Conservation (phyloP, 2,329 filamentous ascomycete genomes). For the Bipolaris gigantea region DNA sequence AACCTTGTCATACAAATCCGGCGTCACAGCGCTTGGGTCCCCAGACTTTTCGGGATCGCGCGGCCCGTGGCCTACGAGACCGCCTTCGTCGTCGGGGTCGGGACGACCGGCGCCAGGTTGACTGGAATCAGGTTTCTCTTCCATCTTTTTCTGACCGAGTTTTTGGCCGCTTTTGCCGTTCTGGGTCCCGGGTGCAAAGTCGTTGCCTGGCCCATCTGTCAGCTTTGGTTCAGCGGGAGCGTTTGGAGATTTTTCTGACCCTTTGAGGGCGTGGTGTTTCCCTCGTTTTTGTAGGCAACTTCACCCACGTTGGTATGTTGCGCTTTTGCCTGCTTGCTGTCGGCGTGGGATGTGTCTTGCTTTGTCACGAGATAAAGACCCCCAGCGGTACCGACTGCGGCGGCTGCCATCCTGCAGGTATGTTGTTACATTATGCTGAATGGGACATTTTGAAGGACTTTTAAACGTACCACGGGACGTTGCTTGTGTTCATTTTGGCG, state of each 20-base stretch:
- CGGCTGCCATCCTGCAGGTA: background rate
- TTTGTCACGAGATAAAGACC: slow-evolving; percentile 1
- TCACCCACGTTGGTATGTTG: background rate
- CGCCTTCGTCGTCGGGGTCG: background rate
- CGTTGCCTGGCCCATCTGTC: background rate
- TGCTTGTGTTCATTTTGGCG: slow-evolving; percentile 38
- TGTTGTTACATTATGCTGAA: background rate
- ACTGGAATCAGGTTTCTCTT: background rate
- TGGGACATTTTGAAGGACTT: background rate
- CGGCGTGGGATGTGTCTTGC: background rate
- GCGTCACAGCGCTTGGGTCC: slow-evolving; percentile 14
- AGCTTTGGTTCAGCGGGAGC: background rate
- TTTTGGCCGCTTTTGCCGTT: slow-evolving; percentile 2
- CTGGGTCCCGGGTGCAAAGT: background rate
- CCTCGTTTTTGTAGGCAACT: background rate
- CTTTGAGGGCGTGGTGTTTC: background rate
- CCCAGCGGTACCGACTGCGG: background rate
- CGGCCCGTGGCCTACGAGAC: background rate
- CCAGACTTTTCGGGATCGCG: background rate
- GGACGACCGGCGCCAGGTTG: slow-evolving; percentile 2
- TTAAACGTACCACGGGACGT: slow-evolving; percentile 45
- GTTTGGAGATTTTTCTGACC: too few relatives aligned
- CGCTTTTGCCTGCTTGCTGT: background rate
- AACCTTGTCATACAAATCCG: slow-evolving; percentile 36
- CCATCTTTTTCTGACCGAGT: background rate